A percentile compares a stretch with the other conserved stretches of the same genome.
Evolutionary conservation across 768 basidiomycete genomes (phyloP).

Genomic region (Cystobasidium tubakii): DNA sequence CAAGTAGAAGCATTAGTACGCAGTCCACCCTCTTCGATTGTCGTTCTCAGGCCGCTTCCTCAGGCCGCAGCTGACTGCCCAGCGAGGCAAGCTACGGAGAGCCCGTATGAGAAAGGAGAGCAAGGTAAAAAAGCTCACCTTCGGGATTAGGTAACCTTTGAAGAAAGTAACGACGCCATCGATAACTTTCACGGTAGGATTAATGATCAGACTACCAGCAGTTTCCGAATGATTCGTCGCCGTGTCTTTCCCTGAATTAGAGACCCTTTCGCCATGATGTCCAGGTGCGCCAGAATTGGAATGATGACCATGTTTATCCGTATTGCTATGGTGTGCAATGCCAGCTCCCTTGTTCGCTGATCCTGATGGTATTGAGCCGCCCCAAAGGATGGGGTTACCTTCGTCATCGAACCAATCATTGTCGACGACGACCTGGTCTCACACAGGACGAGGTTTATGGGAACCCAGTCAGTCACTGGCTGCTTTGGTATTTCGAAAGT

Average conservation of each 20-base stretch:
- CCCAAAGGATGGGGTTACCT: slow-evolving; percentile 12
- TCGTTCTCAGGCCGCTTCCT: too few species aligned
- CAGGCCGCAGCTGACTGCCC: too few species aligned
- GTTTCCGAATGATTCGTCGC: slow-evolving; percentile 26
- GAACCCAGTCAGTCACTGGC: not conserved
- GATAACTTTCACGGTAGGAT: slow-evolving; percentile 6
- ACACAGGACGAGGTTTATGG: too few species aligned
- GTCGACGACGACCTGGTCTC: slow-evolving; percentile 35
- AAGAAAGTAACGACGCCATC: slow-evolving; percentile 34
- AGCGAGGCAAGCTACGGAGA: too few species aligned
- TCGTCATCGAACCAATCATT: slow-evolving; percentile 31
- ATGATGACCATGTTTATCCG: slow-evolving; percentile 8
- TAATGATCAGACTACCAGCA: slow-evolving; percentile 19
- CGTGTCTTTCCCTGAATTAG: slow-evolving; percentile 26
- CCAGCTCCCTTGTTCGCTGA: slow-evolving; percentile 6
- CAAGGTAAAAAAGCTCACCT: not conserved
- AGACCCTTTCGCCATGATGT: not conserved
- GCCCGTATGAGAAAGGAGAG: too few species aligned
- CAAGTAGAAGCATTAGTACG: not conserved
- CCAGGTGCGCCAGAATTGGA: not conserved
- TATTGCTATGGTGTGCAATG: not conserved
- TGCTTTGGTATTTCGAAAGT: too few species aligned
- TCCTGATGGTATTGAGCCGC: not conserved
- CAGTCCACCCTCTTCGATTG: not conserved
- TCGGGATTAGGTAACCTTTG: slow-evolving; percentile 22